A percentile compares a stretch with the other conserved stretches of the same genome.
Evolutionary conservation across 768 basidiomycete genomes (phyloP).

Genomic region (Podaxis sp.): DNA sequence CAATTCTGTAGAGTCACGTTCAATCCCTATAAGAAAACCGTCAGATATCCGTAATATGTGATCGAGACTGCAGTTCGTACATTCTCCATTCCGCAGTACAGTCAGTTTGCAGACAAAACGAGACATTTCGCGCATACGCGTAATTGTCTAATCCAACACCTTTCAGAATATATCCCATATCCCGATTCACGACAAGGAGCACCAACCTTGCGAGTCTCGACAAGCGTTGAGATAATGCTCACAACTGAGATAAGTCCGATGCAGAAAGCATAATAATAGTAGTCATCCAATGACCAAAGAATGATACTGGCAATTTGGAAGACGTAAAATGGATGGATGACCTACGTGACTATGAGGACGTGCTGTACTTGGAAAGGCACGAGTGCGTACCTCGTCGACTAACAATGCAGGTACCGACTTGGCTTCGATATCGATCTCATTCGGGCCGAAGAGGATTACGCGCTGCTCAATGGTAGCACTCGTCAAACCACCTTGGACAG

Average conservation of each 20-base stretch:
- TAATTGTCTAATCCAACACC: conserved; percentile 63
- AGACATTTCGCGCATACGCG: conserved; percentile 96
- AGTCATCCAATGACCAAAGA: conserved; percentile 93
- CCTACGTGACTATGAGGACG: conserved; percentile 34
- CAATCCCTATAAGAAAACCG: conserved; percentile 53
- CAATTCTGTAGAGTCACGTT: conserved; percentile 71
- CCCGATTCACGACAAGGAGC: conserved; percentile 15
- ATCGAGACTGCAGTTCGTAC: conserved; percentile 41
- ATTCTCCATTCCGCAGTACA: conserved; percentile 67
- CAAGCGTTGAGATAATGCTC: conserved; percentile 80
- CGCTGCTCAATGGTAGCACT: conserved; percentile 61
- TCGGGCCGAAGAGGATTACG: conserved; percentile 73
- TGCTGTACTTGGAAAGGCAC: conserved; percentile 1
- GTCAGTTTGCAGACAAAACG: conserved; percentile 78
- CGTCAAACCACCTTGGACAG: conserved; percentile 66
- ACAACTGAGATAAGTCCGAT: conserved; percentile 88
- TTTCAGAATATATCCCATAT: neutral
- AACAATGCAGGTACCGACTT: conserved; percentile 79
- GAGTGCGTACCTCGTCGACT: conserved; percentile 73
- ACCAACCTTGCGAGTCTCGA: conserved; percentile 88
- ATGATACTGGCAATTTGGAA: conserved; percentile 96
- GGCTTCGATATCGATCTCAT: conserved; percentile 87
- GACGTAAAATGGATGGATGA: conserved; percentile 97
- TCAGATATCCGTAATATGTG: neutral
- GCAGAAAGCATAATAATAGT: conserved; percentile 97